Base-by-base conservation (phyloP, 2,329 filamentous ascomycete species). In the Botrytis aclada region DNA sequence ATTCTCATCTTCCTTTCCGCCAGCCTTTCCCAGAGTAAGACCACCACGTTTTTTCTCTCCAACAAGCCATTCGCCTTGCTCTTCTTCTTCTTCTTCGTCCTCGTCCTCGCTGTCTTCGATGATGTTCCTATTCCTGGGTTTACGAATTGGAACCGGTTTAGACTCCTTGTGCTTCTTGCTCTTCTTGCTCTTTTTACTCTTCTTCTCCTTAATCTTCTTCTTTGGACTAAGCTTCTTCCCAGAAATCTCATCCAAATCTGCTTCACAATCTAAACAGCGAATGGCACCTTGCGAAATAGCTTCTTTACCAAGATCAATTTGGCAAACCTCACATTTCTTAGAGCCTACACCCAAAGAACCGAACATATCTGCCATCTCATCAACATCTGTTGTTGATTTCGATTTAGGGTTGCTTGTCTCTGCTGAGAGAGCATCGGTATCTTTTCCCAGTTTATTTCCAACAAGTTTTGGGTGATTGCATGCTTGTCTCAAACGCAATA, bases 401-500 rank as follows among this genome's bases (percentile, higher is more conserved):
- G 74, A 70, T 47, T 78, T 81, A 75, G 82, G 83, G 4, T 83
- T 85, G 9, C 84, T 83, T 74, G 83, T 81, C 45, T 88, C 92
- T 1, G 90, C 91, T 1, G 90, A 87, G 72, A 97, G 84, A 3
- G 93, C 93, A 79, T 98, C 96, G 78, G 92, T 94, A 81, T 99
- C 96, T 76, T 93, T 93, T 72, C 91, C 91, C 73, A 98, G 86
- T 79, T 97, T 95, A 75, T 91, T 91, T 76, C 93, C 93, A 20
- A 97, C 92, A 63, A 99, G 86, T 76, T 94, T 91, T 0, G 95
- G 94, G 81, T 99, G 96, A 80, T 99, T 97, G 82, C 96, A 99
- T 32, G 94, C 93, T 82, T 99, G 96, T 74, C 96, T 88, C 74
- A 99, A 85, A 56, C 96, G 91, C 72, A 99, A 85, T n/a, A 99